These are phyloP conservation scores for Coccomyxa sp. DNA, from an alignment of 139 green algal genomes.

Conservation along the genomic window DNA sequence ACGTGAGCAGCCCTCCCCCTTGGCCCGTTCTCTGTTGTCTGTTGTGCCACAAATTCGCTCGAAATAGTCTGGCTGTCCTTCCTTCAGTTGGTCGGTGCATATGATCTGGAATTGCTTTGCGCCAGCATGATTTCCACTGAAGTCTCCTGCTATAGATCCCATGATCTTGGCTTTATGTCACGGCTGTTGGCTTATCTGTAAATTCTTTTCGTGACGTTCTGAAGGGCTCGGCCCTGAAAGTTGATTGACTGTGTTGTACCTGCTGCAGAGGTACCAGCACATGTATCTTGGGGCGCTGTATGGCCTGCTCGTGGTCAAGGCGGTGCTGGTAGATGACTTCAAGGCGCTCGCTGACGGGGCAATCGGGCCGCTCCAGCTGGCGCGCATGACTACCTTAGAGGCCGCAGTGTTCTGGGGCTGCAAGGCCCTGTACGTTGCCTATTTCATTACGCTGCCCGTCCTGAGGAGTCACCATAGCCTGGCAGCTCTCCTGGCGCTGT, in stretches of 20 bases:
- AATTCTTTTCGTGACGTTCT: too few species aligned
- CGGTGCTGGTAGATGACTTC: conserved; percentile 66
- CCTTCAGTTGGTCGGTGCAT: too few species aligned
- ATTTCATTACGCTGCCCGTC: conserved; percentile 27
- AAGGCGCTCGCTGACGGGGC: conserved; percentile 29
- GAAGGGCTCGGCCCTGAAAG: too few species aligned
- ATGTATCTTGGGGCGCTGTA: conserved; percentile 62
- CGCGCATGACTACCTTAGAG: conserved; percentile 28
- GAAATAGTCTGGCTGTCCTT: too few species aligned
- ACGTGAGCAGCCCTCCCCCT: conserved; percentile 5
- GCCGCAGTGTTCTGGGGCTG: conserved; percentile 34
- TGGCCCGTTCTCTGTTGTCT: background rate
- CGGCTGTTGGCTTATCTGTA: too few species aligned
- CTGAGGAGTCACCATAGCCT: conserved; percentile 14
- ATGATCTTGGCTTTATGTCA: too few species aligned
- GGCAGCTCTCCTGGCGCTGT: conserved; percentile 21
- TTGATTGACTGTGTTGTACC: too few species aligned
- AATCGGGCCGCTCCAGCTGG: conserved; percentile 48
- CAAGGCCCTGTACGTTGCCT: conserved; percentile 30
- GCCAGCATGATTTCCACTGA: too few species aligned
- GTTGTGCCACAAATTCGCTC: too few species aligned
- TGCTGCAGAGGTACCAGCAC: conserved; percentile 50
- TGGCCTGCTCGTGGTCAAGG: conserved; percentile 61
- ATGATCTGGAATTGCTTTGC: too few species aligned
- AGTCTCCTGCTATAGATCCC: too few species aligned